Evolutionary conservation across 2,329 filamentous ascomycete species (phyloP).

Genomic region (Sarocladium oryzae): DNA sequence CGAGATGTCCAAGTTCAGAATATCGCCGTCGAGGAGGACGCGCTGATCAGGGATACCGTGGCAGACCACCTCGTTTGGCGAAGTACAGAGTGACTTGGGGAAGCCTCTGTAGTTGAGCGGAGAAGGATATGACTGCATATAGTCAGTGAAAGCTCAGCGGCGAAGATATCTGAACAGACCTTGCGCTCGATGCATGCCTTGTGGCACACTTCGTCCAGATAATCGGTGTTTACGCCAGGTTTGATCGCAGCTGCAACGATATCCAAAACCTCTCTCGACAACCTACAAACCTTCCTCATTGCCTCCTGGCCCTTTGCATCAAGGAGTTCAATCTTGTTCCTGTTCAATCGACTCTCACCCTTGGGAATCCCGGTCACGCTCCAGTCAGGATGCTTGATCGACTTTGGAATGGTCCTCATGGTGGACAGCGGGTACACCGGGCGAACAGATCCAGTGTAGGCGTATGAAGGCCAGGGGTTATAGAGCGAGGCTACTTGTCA

Average conservation of each 20-base stretch:
- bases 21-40: constrained; percentile 82
- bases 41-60: constrained; percentile 95
- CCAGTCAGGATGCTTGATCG: constrained; percentile 82
- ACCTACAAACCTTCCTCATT: constrained; percentile 86
- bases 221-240: constrained; percentile 90
- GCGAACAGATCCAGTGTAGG: constrained; percentile 73
- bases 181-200: constrained; percentile 89
- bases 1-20: constrained; percentile 93
- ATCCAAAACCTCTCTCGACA: constrained; percentile 88
- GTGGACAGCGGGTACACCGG: constrained; percentile 81
- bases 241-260: constrained; percentile 75
- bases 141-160: background rate
- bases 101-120: constrained; percentile 94
- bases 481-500: constrained; percentile 43
- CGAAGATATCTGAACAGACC: constrained; percentile 44
- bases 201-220: constrained; percentile 91
- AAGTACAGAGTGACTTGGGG: constrained; percentile 96
- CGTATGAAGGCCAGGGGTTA: constrained; percentile 87
- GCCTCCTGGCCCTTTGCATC: constrained; percentile 74
- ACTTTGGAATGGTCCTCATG: constrained; percentile 65
- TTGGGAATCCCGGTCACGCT: constrained; percentile 71
- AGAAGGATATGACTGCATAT: constrained; percentile 78
- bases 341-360: constrained; percentile 53
- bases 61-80: constrained; percentile 94
- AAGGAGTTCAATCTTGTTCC: constrained; percentile 77